Evolutionary conservation across 306 rosid species (phyloP), one percentile per base, ranked within the genome.

Genomic region (Argentina anserina): DNA sequence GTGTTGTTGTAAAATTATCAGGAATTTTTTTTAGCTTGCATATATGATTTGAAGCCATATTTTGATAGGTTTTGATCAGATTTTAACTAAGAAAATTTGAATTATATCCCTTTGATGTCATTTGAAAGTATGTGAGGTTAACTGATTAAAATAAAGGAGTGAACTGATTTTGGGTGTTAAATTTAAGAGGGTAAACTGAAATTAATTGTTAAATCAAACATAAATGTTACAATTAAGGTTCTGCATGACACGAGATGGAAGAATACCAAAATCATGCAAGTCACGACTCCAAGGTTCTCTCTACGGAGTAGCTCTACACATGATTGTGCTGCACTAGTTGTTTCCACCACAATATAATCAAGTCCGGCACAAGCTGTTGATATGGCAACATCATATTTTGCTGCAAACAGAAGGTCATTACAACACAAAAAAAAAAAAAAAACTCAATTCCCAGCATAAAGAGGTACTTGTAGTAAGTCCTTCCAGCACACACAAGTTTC

Each of bases 271-370:
- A 94, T 94, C 97, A 94, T 85, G 89, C 86, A 91, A 60, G 99
- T 91, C 65, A 89, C 99, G 72, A 94, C 80, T 34, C 99, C 99
- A 67, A 89, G 89, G 77, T 87, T 89, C 87, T 89, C 99, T 39
- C 87, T 86, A 10, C 97, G 89, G 25, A 94, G 90, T 67, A 94
- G 83, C 85, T 91, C 97, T 67, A 94, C 96, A 34, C 99, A 94
- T 43, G 89, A 89, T 70, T 91, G 96, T n/a, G 99, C 99, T 52
- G 97, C 92, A 83, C 39, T 75, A 47, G 97, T 83, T 56, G 97
- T 94, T 86, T 94, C 96, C 80, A 94, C 99, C n/a, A 94, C 97
- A 72, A 94, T 89, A 73, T 88, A 91, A 83, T 94, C 97, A 74
- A 94, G 92, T 71, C 92, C 99, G 67, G 84, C 18, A 56, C 99